Percentiles rank a stretch among this genome's conserved stretches.
These are phyloP conservation scores for Dactylellina drechsleri DNA, from an alignment of 2,329 filamentous ascomycete genomes.

Conservation along the genomic window DNA sequence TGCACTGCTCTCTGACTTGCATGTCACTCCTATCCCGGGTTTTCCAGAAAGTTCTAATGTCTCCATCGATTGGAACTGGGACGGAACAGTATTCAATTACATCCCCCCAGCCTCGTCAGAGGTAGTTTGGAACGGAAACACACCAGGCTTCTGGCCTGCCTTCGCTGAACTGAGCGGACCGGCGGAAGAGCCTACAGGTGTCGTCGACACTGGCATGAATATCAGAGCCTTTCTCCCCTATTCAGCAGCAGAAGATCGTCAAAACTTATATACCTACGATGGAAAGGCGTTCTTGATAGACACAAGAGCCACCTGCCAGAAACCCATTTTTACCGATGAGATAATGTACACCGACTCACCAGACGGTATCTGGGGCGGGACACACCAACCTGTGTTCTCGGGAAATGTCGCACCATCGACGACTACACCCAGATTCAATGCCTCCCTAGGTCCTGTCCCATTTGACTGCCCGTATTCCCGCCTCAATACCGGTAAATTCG, in stretches of 20 bases:
- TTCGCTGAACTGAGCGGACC: slow-evolving; percentile 16
- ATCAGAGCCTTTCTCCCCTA: slow-evolving; percentile 23
- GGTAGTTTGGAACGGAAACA: slow-evolving; percentile 22
- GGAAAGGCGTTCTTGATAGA: slow-evolving; percentile 16
- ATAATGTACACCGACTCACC: slow-evolving; percentile 14
- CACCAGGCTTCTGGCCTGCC: slow-evolving; percentile 18
- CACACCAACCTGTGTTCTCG: slow-evolving; percentile 7
- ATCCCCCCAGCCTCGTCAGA: slow-evolving; percentile 2
- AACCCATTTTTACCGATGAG: slow-evolving; percentile 10
- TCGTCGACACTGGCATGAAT: slow-evolving; percentile 21
- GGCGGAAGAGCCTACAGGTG: slow-evolving; percentile 11
- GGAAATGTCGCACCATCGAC: slow-evolving; percentile 9
- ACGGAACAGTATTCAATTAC: slow-evolving; percentile 4
- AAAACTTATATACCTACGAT: slow-evolving; percentile 1
- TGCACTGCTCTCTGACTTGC: slow-evolving; percentile 23
- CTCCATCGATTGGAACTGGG: slow-evolving; percentile 18
- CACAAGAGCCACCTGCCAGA: slow-evolving; percentile 23
- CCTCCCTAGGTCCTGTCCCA: slow-evolving; percentile 6
- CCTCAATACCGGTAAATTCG: not conserved
- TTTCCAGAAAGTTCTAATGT: not conserved
- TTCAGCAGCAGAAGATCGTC: slow-evolving; percentile 11
- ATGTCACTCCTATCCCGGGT: slow-evolving; percentile 2
- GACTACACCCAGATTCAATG: slow-evolving; percentile 24
- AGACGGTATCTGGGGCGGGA: not conserved
- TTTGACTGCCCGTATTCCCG: slow-evolving; percentile 27